Base-by-base conservation (phyloP, 1,284 basidiomycete genomes). In the Fomitopsis betulina region DNA sequence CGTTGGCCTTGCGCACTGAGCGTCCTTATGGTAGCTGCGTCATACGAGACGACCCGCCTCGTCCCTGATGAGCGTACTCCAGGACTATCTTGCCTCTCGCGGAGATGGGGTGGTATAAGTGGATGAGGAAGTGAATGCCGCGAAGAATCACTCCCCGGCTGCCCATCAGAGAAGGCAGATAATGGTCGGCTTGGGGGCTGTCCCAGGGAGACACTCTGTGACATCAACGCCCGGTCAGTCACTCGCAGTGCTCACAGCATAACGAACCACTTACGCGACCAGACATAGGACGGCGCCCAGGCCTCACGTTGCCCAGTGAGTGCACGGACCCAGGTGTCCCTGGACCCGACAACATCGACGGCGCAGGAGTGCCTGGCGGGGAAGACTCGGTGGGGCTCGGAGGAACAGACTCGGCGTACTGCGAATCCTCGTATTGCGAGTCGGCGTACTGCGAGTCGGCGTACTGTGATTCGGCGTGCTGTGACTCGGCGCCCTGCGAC, bases 261-360 rank as follows among this genome's bases (percentile, higher is more conserved):
- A 27, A 19, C 9, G 10, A 9, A 39, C 2, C 30, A 43, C 53
- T 23, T 35, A 54, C 53, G 9, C 39, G 53, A 43, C 25, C 32
- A 5, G 39, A 30, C 25, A 19, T 6, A 17, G 35, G 52, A 40
- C 30, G 39, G 15, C 42, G 21, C n/a, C 27, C 15, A 30, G 33
- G 42, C 50, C 27, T 55, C 23, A 56, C 52, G 32, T 55, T 60
- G 2, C n/a, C n/a, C n/a, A 56, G 59, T 7, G 17, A 55, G 19
- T 53, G 39, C 47, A 10, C 35, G 3, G 35, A 35, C 10, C 53
- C 43, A 10, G 59, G 50, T 5, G 56, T 30, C 23, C 33, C 6
- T 2, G 51, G 30, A 21, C 50, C 42, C 15, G 56, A 53, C 10
- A 23, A 19, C 6, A n/a, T 42, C 9, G 45, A 53, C 2, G 45